Percentiles rank a stretch among this genome's conserved stretches.
phyloP scores from a whole-genome alignment of 2,329 filamentous ascomycete species.

The Talaromyces sp. region DNA sequence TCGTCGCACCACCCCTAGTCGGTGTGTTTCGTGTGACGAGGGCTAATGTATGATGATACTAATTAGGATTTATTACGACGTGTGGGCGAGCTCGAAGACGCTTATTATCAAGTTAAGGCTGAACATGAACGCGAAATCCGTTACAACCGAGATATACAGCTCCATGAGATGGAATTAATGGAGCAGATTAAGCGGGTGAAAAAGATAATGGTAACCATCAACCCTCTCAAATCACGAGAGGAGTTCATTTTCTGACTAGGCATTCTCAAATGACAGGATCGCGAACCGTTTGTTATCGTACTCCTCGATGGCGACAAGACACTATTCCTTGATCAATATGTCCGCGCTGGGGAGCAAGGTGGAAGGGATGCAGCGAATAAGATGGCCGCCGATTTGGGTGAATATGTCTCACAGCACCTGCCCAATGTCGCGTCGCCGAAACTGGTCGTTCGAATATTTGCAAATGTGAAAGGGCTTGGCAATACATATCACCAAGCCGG shows the following conservation, averaged over 20 bases:
- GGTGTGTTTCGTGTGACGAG: slow-evolving; percentile 7
- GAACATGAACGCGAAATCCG: slow-evolving; percentile 48
- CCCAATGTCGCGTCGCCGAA: slow-evolving; percentile 45
- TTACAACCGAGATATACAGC: slow-evolving; percentile 48
- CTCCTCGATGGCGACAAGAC: slow-evolving; percentile 57
- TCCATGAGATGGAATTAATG: slow-evolving; percentile 48
- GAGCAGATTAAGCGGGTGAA: slow-evolving; percentile 46
- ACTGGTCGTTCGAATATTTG: slow-evolving; percentile 53
- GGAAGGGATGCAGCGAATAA: slow-evolving; percentile 52
- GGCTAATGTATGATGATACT: slow-evolving; percentile 21
- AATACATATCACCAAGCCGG: slow-evolving; percentile 49
- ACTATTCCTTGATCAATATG: slow-evolving; percentile 52
- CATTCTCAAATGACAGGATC: slow-evolving; percentile 36
- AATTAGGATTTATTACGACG: slow-evolving; percentile 46
- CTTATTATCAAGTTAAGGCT: slow-evolving; percentile 43
- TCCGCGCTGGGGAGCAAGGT: slow-evolving; percentile 51
- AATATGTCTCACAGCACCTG: slow-evolving; percentile 43
- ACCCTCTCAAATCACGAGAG: background rate
- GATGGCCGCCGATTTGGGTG: slow-evolving; percentile 44
- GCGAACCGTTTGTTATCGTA: slow-evolving; percentile 54
- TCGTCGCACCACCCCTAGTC: background rate
- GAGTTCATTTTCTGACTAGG: background rate
- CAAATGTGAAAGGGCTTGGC: slow-evolving; percentile 51
- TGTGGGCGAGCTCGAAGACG: slow-evolving; percentile 43
- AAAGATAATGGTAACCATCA: slow-evolving; percentile 41